These are phyloP conservation scores for Lyophyllum shimeji DNA, from an alignment of 768 basidiomycete genomes.

Conservation along the genomic window DNA sequence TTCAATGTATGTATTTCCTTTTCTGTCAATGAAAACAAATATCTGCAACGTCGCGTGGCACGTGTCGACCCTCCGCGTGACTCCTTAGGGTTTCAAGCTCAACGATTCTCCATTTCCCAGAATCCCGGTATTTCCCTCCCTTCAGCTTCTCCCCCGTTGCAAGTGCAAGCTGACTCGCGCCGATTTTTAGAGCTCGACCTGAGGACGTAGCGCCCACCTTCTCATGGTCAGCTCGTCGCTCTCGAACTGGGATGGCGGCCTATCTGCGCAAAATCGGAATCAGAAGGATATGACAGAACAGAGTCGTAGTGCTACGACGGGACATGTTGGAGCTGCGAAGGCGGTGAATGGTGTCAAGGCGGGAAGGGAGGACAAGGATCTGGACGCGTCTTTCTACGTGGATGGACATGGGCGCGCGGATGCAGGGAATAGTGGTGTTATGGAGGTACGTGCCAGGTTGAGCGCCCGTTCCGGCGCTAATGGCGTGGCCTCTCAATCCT, in stretches of 20 bases:
- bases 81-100: neutral
- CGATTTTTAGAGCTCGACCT: neutral
- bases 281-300: no score
- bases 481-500: neutral
- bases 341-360: neutral
- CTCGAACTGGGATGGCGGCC: conserved; percentile 19
- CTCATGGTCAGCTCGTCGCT: conserved; percentile 17
- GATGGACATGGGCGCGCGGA: neutral
- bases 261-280: conserved; percentile 4
- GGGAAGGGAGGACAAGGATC: neutral
- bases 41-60: neutral
- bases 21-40: neutral
- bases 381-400: conserved; percentile 8
- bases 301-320: neutral
- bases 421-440: neutral
- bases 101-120: neutral
- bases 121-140: neutral
- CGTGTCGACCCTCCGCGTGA: neutral
- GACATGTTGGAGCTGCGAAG: neutral
- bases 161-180: no score
- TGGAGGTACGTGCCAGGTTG: neutral
- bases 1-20: neutral
- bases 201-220: neutral
- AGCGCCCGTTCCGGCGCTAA: neutral
- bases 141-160: neutral